Evolutionary conservation across 2,329 filamentous ascomycete genomes (phyloP).

Genomic region (Westerdykella ornata): DNA sequence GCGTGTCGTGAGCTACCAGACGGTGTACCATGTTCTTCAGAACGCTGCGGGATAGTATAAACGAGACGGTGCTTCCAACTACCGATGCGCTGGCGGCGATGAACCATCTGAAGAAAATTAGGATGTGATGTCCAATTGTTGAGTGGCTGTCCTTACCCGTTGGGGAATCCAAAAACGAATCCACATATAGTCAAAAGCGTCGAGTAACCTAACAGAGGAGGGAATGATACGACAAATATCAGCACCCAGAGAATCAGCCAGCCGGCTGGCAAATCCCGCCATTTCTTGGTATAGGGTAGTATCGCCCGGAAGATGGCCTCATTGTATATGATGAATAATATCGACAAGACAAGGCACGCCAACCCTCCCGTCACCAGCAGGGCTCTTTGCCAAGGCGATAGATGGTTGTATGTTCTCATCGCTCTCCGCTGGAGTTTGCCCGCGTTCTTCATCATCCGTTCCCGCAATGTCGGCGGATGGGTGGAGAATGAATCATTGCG

Average conservation of each 20-base stretch:
- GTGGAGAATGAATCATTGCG: conserved; percentile 34
- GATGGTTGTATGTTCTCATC: conserved; percentile 47
- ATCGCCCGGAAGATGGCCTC: conserved; percentile 72
- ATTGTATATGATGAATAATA: conserved; percentile 71
- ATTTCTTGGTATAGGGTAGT: conserved; percentile 64
- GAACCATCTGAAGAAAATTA: conserved; percentile 60
- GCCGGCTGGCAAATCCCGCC: conserved; percentile 66
- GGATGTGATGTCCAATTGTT: conserved; percentile 19
- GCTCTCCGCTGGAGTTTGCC: conserved; percentile 43
- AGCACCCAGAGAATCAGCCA: conserved; percentile 69
- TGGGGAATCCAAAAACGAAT: conserved; percentile 65
- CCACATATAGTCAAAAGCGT: conserved; percentile 64
- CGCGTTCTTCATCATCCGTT: conserved; percentile 40
- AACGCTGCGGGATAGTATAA: conserved; percentile 72
- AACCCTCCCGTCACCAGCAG: conserved; percentile 50
- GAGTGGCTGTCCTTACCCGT: conserved; percentile 52
- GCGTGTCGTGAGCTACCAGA: conserved; percentile 72
- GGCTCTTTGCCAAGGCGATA: conserved; percentile 57
- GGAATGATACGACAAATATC: conserved; percentile 73
- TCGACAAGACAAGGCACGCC: conserved; percentile 48
- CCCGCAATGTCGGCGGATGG: conserved; percentile 30
- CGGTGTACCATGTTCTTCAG: conserved; percentile 71
- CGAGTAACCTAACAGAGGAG: conserved; percentile 81
- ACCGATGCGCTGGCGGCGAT: conserved; percentile 74
- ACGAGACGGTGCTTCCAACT: conserved; percentile 68